phyloP scores from a whole-genome alignment of 805 yeast species.

The Vanderwaltozyma polyspora region DNA sequence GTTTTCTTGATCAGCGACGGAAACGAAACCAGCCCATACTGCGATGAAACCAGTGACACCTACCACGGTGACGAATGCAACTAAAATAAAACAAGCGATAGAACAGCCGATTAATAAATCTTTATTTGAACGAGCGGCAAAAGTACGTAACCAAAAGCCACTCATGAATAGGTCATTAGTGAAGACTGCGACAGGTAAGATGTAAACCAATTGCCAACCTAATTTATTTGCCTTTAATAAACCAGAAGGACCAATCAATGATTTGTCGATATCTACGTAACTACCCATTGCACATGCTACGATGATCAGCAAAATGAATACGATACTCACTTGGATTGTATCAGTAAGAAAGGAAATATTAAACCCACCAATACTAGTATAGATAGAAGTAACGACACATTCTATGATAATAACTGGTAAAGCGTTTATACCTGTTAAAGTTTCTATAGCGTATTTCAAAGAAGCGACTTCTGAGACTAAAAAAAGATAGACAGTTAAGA shows the following conservation, averaged over 20 bases:
- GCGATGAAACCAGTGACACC: conserved; percentile 83
- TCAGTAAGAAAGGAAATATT: conserved; percentile 81
- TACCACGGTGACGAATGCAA: conserved; percentile 53
- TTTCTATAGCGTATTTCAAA: conserved; percentile 60
- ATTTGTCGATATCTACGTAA: conserved; percentile 46
- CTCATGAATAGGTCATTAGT: conserved; percentile 85
- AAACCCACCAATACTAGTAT: conserved; percentile 85
- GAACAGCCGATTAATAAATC: conserved; percentile 69
- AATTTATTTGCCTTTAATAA: conserved; percentile 54
- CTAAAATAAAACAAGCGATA: conserved; percentile 58
- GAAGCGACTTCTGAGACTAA: conserved; percentile 85
- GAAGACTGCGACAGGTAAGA: conserved; percentile 73
- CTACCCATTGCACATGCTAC: conserved; percentile 73
- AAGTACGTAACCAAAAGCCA: conserved; percentile 91
- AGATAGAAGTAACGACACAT: conserved; percentile 76
- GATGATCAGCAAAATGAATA: conserved; percentile 53
- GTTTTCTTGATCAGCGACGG: conserved; percentile 33
- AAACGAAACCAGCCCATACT: conserved; percentile 72
- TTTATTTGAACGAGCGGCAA: conserved; percentile 69
- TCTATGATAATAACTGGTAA: conserved; percentile 75
- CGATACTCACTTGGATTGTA: conserved; percentile 69
- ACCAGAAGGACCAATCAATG: conserved; percentile 53
- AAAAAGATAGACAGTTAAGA: conserved; percentile 73
- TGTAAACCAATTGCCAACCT: conserved; percentile 86
- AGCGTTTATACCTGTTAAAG: conserved; percentile 69